Conservation (phyloP, 768 basidiomycete species). For the Kwoniella botswanensis region DNA sequence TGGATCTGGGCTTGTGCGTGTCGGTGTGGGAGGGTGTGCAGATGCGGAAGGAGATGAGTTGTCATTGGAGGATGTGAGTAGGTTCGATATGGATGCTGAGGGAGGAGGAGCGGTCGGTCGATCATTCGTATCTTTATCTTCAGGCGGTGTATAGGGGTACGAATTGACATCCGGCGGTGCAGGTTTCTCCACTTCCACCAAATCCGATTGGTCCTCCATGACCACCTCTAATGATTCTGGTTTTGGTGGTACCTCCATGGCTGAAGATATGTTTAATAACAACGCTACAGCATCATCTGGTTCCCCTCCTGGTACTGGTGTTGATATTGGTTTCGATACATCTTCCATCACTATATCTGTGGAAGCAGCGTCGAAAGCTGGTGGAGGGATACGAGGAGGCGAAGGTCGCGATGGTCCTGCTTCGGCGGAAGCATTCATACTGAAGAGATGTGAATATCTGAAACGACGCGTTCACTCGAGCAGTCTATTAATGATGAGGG, state of each 20-base stretch:
- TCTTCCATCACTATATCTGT: conserved; percentile 39
- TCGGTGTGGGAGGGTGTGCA: conserved; percentile 8
- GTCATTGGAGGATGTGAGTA: conserved; percentile 1
- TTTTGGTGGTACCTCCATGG: conserved; percentile 13
- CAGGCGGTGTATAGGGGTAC: conserved; percentile 43
- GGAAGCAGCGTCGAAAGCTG: background rate
- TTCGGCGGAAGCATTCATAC: conserved; percentile 20
- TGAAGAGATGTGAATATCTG: background rate
- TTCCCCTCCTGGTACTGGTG: conserved; percentile 8
- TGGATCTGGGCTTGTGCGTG: conserved; percentile 22
- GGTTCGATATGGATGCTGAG: background rate
- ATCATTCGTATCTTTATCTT: conserved; percentile 21
- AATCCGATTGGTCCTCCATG: conserved; percentile 10
- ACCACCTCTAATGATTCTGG: conserved; percentile 10
- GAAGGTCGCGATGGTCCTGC: conserved; percentile 28
- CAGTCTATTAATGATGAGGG: background rate
- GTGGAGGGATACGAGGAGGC: conserved; percentile 10
- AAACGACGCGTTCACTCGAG: background rate
- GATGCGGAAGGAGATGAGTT: conserved; percentile 15
- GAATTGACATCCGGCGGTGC: conserved; percentile 18
- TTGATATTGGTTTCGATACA: background rate
- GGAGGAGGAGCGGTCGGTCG: background rate
- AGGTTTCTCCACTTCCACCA: conserved; percentile 7
- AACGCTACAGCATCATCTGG: conserved; percentile 43
- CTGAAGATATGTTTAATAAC: conserved; percentile 36